Evolutionary conservation across 2,329 filamentous ascomycete genomes (phyloP).

Genomic region (Cryphonectria radicalis): DNA sequence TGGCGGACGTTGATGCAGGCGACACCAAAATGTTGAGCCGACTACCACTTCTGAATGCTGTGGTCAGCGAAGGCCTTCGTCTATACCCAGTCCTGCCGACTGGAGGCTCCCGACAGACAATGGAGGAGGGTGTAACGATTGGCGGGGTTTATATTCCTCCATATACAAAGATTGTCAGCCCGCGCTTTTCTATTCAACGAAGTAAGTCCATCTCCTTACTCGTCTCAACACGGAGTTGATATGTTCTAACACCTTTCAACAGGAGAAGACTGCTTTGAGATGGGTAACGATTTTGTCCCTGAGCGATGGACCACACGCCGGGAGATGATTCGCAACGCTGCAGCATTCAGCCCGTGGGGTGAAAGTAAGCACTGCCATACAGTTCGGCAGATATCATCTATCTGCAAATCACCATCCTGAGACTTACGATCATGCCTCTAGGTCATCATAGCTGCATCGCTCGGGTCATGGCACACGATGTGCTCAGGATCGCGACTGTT

Average conservation of each 20-base stretch:
- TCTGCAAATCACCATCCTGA: not conserved
- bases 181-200: slow-evolving; percentile 32
- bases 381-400: too few species aligned
- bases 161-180: slow-evolving; percentile 29
- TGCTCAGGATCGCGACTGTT: slow-evolving; percentile 33
- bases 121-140: slow-evolving; percentile 26
- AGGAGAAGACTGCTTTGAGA: slow-evolving; percentile 18
- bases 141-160: slow-evolving; percentile 24
- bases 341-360: slow-evolving; percentile 41
- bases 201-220: slow-evolving; percentile 40
- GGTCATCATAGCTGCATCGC: slow-evolving; percentile 38
- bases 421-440: not conserved
- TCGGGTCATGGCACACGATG: slow-evolving; percentile 37
- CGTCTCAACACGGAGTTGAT: not conserved
- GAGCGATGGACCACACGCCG: slow-evolving; percentile 43
- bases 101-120: slow-evolving; percentile 32
- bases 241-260: not conserved
- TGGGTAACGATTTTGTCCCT: slow-evolving; percentile 41
- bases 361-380: slow-evolving; percentile 32
- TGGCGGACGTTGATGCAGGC: slow-evolving; percentile 29
- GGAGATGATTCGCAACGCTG: slow-evolving; percentile 39
- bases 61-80: slow-evolving; percentile 35
- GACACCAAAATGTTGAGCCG: slow-evolving; percentile 30
- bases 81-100: slow-evolving; percentile 33
- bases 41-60: slow-evolving; percentile 34